A percentile compares a stretch with the other conserved stretches of the same genome.
phyloP scores from a whole-genome alignment of 1,284 basidiomycete genomes.

The Boletus smithii region DNA sequence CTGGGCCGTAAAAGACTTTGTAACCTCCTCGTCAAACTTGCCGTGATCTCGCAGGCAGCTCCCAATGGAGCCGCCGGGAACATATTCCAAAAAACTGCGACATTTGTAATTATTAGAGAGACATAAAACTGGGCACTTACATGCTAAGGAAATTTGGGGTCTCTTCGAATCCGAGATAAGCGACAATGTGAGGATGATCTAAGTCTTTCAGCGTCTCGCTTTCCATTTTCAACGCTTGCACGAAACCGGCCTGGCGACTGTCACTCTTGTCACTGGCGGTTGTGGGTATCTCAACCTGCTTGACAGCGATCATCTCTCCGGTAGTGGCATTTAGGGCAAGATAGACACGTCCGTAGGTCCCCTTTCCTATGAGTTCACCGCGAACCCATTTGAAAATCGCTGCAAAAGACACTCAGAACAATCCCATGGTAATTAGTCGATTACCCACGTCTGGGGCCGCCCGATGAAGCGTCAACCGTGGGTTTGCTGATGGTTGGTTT shows the following conservation, averaged over 20 bases:
- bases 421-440: slow-evolving; percentile 14
- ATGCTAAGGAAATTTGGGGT: slow-evolving; percentile 90
- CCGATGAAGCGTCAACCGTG: slow-evolving; percentile 54
- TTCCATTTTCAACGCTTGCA: slow-evolving; percentile 91
- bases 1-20: slow-evolving; percentile 91
- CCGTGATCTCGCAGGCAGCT: slow-evolving; percentile 91
- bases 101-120: slow-evolving; percentile 11
- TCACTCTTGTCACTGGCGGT: slow-evolving; percentile 90
- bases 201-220: slow-evolving; percentile 95
- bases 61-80: slow-evolving; percentile 95
- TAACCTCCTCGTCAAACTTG: slow-evolving; percentile 89
- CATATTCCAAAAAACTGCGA: slow-evolving; percentile 91
- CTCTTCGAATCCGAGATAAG: slow-evolving; percentile 97
- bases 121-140: slow-evolving; percentile 45
- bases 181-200: slow-evolving; percentile 96
- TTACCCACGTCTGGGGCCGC: slow-evolving; percentile 58
- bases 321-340: slow-evolving; percentile 97
- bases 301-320: slow-evolving; percentile 99
- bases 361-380: slow-evolving; percentile 95
- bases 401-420: slow-evolving; percentile 33
- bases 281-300: slow-evolving; percentile 94
- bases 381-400: slow-evolving; percentile 98
- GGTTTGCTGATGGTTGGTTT: slow-evolving; percentile 46
- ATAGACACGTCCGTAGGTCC: slow-evolving; percentile 95
- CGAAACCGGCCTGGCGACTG: slow-evolving; percentile 78